Conservation (phyloP, 1,139 yeast genomes). For the Nakaseomyces uthaithaninus region DNA sequence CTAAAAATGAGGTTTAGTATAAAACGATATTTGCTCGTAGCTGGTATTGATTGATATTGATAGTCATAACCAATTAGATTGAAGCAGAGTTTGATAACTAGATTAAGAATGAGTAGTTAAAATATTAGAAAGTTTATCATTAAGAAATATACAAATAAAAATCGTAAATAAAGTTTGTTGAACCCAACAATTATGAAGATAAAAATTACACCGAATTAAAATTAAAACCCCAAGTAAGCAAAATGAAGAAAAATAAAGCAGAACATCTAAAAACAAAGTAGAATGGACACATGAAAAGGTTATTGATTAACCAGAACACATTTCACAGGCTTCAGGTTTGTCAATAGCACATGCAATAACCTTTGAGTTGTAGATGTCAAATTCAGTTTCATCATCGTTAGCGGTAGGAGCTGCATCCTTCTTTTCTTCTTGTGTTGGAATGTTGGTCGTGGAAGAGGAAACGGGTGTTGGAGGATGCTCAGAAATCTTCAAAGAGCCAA, state of each 20-base stretch:
- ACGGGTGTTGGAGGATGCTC: constrained; percentile 25
- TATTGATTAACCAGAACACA: constrained; percentile 82
- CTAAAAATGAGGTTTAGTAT: too few relatives aligned
- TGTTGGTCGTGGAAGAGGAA: constrained; percentile 7
- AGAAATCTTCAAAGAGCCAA: constrained; percentile 25
- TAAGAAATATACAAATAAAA: constrained; percentile 5
- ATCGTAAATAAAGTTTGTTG: background rate
- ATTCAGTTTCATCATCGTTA: constrained; percentile 29
- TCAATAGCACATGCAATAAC: constrained; percentile 94
- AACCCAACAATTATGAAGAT: constrained; percentile 1
- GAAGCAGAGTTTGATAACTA: too few relatives aligned
- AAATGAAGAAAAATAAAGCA: constrained; percentile 8
- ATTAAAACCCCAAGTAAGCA: constrained; percentile 12
- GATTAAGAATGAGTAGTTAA: background rate
- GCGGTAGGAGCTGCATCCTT: constrained; percentile 17
- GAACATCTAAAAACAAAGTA: constrained; percentile 9
- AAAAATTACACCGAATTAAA: constrained; percentile 4
- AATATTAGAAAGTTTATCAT: constrained; percentile 1
- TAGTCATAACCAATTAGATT: too few relatives aligned
- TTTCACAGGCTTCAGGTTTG: constrained; percentile 95
- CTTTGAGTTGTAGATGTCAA: constrained; percentile 82
- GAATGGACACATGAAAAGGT: background rate
- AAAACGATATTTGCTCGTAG: too few relatives aligned
- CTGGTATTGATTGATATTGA: too few relatives aligned
- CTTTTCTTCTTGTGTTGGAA: constrained; percentile 8